phyloP scores from a whole-genome alignment of 192 early-diverging fungal species.

The Gamsiella multidivaricata region DNA sequence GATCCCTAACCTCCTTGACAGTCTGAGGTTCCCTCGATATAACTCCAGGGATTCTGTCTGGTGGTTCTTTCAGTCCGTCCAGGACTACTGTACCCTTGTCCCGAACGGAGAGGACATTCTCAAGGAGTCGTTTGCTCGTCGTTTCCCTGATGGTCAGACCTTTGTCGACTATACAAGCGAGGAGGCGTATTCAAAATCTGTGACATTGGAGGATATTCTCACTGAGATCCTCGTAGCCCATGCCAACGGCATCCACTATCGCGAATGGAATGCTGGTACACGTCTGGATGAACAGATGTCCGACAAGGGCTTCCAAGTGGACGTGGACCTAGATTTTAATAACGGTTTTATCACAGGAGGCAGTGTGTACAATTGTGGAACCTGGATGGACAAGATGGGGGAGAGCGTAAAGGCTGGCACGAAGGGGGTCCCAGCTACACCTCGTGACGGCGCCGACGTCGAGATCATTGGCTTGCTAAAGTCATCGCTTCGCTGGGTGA shows the following conservation, averaged over 20 bases:
- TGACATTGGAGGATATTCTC: constrained; percentile 87
- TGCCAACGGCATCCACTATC: constrained; percentile 89
- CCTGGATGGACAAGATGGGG: constrained; percentile 99
- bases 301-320: constrained; percentile 89
- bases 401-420: constrained; percentile 95
- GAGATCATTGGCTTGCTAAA: constrained; percentile 95
- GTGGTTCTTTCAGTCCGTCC: constrained; percentile 95
- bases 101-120: constrained; percentile 86
- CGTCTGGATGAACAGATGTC: constrained; percentile 92
- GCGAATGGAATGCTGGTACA: constrained; percentile 95
- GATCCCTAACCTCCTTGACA: constrained; percentile 96
- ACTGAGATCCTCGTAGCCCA: constrained; percentile 94
- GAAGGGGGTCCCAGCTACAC: constrained; percentile 90
- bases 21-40: constrained; percentile 85
- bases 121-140: constrained; percentile 72
- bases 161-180: constrained; percentile 77
- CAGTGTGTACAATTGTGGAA: constrained; percentile 94
- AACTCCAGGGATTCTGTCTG: constrained; percentile 97
- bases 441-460: constrained; percentile 90
- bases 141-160: constrained; percentile 83
- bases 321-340: constrained; percentile 77
- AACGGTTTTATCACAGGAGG: constrained; percentile 91
- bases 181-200: constrained; percentile 67
- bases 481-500: constrained; percentile 86
- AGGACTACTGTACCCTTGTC: constrained; percentile 80